Evolutionary conservation across 2,329 filamentous ascomycete genomes (phyloP), one percentile per base, ranked within the genome.

Genomic region (Aspergillus sp.): DNA sequence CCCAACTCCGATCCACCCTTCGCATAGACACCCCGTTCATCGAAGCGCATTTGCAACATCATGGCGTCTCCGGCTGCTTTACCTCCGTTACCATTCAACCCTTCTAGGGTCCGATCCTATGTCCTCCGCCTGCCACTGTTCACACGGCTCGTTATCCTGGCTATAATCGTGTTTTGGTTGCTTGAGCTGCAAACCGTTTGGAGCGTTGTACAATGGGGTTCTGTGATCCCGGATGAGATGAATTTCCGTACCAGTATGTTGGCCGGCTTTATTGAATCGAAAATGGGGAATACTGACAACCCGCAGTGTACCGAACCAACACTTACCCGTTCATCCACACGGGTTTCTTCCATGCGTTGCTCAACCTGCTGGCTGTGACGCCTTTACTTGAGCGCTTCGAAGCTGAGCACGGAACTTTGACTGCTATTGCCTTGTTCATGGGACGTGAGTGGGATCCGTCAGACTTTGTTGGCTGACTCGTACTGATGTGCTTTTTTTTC

Each of bases 381-480:
- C 95, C 95, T n/a, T 80, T 99, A 52, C 79, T 99, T 73, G 93
- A 97, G 76, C 86, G 93, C 60, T 99, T 98, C 75, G 95, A 99
- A 78, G 84, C 86, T 61, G 93, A 97, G 73, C 87, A 96, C 74
- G 95, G 95, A 52, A 98, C 93, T 7, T 80, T 98, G 69, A 91
- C 91, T 24, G 89, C 91, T n/a, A 73, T 96, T 62, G 86, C 90
- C 37, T 81, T 98, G 52, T 97, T 98, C 74, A 86, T 95, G 68
- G 95, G 95, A 57, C 93, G 92, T 96, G 81, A 80, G 92, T 84
- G 6, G 8, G 41, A 31, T 8, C 9, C 9, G 9, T 45, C 33
- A n/a, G 6, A 7, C 15, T 15, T 19, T 37, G 58, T 41, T 61
- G 9, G 37, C 48, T 46, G n/a, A 33, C 12, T 43, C 17, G 7